Evolutionary conservation across 805 yeast species (phyloP).

Genomic region (Hermanozyma aechmeae): DNA sequence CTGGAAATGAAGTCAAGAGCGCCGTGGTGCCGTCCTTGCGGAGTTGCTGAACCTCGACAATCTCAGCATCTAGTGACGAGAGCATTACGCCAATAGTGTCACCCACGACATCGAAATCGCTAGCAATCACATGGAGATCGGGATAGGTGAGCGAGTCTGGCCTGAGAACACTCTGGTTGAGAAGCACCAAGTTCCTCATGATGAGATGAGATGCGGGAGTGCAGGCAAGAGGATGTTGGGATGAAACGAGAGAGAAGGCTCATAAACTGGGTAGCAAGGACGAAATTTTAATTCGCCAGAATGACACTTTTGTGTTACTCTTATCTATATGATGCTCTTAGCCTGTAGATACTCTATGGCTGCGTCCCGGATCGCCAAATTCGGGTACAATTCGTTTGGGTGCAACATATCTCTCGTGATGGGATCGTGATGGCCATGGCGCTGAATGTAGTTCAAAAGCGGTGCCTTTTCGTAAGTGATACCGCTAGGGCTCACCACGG

Average conservation of each 20-base stretch:
- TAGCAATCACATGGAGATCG: constrained; percentile 44
- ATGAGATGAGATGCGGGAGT: too few species aligned
- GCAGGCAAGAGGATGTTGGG: too few species aligned
- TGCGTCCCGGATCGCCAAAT: constrained; percentile 29
- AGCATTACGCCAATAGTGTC: constrained; percentile 65
- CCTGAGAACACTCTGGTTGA: constrained; percentile 45
- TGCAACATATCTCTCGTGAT: constrained; percentile 26
- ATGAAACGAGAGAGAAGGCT: too few species aligned
- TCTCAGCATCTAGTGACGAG: constrained; percentile 41
- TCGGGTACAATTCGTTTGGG: constrained; percentile 28
- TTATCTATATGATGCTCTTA: too few species aligned
- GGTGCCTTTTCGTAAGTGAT: constrained; percentile 31
- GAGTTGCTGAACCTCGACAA: constrained; percentile 70
- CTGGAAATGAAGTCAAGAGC: constrained; percentile 54
- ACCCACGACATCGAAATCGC: constrained; percentile 63
- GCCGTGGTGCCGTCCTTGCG: constrained; percentile 51
- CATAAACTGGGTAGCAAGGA: too few species aligned
- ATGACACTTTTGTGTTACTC: too few species aligned
- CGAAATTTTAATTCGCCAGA: too few species aligned
- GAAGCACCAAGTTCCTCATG: constrained; percentile 42
- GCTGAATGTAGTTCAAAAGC: constrained; percentile 24
- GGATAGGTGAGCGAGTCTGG: constrained; percentile 55
- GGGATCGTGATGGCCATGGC: constrained; percentile 31
- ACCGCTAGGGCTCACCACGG: constrained; percentile 37
- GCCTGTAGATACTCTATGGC: constrained; percentile 16